Conservation (phyloP, 1,284 basidiomycete species). For the Mycena citricolor region DNA sequence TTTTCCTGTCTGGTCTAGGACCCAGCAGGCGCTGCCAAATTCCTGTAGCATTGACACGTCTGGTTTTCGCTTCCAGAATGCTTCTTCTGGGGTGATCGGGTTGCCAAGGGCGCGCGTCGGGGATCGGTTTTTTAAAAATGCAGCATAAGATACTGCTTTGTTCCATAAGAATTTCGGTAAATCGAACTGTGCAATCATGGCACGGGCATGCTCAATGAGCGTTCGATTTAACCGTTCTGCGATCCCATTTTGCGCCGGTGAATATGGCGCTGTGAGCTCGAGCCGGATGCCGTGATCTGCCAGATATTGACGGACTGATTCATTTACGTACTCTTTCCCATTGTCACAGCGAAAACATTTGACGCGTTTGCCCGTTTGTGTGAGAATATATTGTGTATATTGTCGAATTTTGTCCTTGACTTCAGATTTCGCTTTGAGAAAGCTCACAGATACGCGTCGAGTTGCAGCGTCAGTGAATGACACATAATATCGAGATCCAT, state of each 20-base stretch:
- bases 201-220: constrained; percentile 27
- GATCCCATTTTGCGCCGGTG: constrained; percentile 39
- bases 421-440: constrained; percentile 23
- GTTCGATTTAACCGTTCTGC: constrained; percentile 39
- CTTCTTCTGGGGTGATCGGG: constrained; percentile 28
- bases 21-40: constrained; percentile 18
- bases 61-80: constrained; percentile 25
- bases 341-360: constrained; percentile 26
- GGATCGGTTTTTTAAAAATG: constrained; percentile 30
- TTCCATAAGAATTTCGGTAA: constrained; percentile 39
- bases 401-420: constrained; percentile 17
- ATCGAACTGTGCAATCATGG: constrained; percentile 31
- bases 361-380: constrained; percentile 19
- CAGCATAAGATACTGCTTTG: constrained; percentile 36
- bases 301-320: constrained; percentile 19
- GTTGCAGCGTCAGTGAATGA: constrained; percentile 26
- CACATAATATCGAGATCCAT: constrained; percentile 21
- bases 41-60: constrained; percentile 21
- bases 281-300: constrained; percentile 25
- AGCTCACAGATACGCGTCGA: constrained; percentile 12
- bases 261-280: constrained; percentile 35
- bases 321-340: constrained; percentile 28
- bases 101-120: constrained; percentile 24
- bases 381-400: constrained; percentile 10
- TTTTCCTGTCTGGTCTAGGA: constrained; percentile 12